phyloP scores from a whole-genome alignment of 2,329 filamentous ascomycete genomes.

The Gnomoniopsis smithogilvyi region DNA sequence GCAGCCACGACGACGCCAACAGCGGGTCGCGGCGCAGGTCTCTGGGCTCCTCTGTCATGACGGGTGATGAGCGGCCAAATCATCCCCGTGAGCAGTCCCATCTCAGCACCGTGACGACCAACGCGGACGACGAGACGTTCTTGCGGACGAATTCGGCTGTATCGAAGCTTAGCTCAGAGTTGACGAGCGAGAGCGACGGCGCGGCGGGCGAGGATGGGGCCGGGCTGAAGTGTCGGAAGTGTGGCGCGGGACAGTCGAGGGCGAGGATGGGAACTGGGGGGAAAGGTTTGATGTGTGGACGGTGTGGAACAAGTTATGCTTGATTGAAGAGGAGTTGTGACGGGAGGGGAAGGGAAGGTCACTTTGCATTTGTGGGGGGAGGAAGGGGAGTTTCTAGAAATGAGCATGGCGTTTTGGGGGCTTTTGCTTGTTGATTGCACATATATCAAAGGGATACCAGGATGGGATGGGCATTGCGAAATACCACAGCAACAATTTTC shows the following conservation, averaged over 20 bases:
- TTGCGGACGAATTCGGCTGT: slow-evolving; percentile 40
- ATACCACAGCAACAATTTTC: too few relatives aligned
- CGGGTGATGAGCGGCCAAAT: slow-evolving; percentile 12
- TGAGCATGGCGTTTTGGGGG: too few relatives aligned
- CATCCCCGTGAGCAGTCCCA: slow-evolving; percentile 8
- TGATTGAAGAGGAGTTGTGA: slow-evolving; percentile 8
- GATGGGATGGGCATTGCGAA: too few relatives aligned
- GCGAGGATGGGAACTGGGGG: slow-evolving; percentile 51
- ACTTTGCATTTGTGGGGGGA: not conserved
- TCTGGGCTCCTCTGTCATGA: slow-evolving; percentile 9
- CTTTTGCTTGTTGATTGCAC: too few relatives aligned
- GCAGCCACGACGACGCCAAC: not conserved
- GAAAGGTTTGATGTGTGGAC: slow-evolving; percentile 59
- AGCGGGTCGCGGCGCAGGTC: slow-evolving; percentile 11
- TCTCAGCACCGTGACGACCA: slow-evolving; percentile 16
- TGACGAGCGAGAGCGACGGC: slow-evolving; percentile 34
- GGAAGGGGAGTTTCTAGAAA: too few relatives aligned
- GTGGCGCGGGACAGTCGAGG: slow-evolving; percentile 56
- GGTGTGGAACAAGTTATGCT: slow-evolving; percentile 39
- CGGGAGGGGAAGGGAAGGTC: not conserved
- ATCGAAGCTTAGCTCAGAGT: slow-evolving; percentile 58
- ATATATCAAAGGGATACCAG: too few relatives aligned
- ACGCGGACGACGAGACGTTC: slow-evolving; percentile 14
- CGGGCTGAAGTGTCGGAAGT: slow-evolving; percentile 53
- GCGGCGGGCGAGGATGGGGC: slow-evolving; percentile 38